Evolutionary conservation across 2,329 filamentous ascomycete genomes (phyloP).

Genomic region (Penicillium freii): DNA sequence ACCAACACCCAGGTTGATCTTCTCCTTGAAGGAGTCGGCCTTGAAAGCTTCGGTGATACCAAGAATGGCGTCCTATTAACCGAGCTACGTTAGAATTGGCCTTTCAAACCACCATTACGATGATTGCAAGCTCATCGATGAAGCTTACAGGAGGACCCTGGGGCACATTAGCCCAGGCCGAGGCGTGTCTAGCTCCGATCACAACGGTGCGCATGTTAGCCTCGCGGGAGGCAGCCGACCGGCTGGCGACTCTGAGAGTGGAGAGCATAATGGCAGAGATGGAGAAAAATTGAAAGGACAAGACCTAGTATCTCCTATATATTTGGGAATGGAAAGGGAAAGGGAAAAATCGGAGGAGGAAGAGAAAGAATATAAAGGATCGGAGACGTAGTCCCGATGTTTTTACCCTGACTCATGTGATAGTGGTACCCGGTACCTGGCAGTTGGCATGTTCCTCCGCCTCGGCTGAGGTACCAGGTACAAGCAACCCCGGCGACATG

Average conservation of each 20-base stretch:
- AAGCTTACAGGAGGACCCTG: slow-evolving; percentile 87
- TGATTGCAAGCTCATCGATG: neutral
- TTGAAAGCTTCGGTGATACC: slow-evolving; percentile 96
- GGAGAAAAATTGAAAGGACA: slow-evolving; percentile 10
- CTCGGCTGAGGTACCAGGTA: slow-evolving; percentile 15
- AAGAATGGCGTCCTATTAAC: slow-evolving; percentile 46
- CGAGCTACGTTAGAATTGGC: slow-evolving; percentile 27
- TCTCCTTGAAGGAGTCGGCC: slow-evolving; percentile 86
- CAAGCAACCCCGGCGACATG: slow-evolving; percentile 2
- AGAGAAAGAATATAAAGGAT: slow-evolving; percentile 19
- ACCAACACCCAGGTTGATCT: slow-evolving; percentile 98
- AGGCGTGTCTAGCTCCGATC: slow-evolving; percentile 60
- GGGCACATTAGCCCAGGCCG: slow-evolving; percentile 85
- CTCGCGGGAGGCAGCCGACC: slow-evolving; percentile 41
- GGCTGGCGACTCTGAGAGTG: slow-evolving; percentile 46
- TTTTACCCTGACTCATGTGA: slow-evolving; percentile 28
- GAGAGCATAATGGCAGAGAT: slow-evolving; percentile 43
- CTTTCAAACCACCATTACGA: neutral
- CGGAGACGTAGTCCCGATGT: slow-evolving; percentile 24
- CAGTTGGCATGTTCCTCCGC: slow-evolving; percentile 7
- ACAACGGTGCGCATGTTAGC: slow-evolving; percentile 40
- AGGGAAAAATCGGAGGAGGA: slow-evolving; percentile 15
- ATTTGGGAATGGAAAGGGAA: slow-evolving; percentile 7
- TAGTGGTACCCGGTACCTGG: slow-evolving; percentile 19
- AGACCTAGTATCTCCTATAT: slow-evolving; percentile 8